phyloP scores from a whole-genome alignment of 352 stramenopile species.

The Phytophthora quininea region DNA sequence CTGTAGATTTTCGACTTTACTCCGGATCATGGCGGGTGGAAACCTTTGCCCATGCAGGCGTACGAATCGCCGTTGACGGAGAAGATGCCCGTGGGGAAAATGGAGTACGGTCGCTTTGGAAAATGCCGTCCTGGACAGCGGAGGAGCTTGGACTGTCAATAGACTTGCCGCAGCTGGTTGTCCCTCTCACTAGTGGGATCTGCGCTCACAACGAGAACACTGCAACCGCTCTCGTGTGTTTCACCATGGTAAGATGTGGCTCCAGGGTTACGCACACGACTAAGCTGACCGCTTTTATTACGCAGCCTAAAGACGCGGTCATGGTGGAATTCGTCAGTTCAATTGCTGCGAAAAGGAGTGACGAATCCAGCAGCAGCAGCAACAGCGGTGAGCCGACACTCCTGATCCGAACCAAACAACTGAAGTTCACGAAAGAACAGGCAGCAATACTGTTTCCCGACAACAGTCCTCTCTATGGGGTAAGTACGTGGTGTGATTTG shows the following conservation, averaged over 20 bases:
- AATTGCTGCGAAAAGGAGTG: conserved; percentile 23
- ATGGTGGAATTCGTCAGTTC: conserved; percentile 58
- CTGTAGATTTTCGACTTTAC: conserved; percentile 77
- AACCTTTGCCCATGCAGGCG: conserved; percentile 31
- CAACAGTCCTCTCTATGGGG: conserved; percentile 14
- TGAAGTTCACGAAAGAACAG: conserved; percentile 49
- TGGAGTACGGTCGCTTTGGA: conserved; percentile 49
- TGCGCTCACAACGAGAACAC: conserved; percentile 33
- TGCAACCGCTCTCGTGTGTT: conserved; percentile 47
- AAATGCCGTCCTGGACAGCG: conserved; percentile 46
- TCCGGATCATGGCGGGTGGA: conserved; percentile 59
- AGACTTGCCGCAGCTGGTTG: conserved; percentile 45
- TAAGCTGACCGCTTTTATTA: neutral
- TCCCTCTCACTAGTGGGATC: conserved; percentile 56
- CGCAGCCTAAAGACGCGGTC: conserved; percentile 42
- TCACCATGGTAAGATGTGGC: conserved; percentile 31
- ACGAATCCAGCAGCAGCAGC: neutral
- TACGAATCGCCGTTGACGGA: conserved; percentile 45
- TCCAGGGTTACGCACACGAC: neutral
- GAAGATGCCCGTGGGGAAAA: conserved; percentile 29
- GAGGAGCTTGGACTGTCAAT: conserved; percentile 54
- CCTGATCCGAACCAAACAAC: conserved; percentile 58
- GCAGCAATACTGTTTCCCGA: conserved; percentile 42
- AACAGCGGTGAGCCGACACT: conserved; percentile 11
- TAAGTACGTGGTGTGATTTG: conserved; percentile 6